Conservation (phyloP, 2,329 filamentous ascomycete genomes). For the Epichloe bromicola region DNA sequence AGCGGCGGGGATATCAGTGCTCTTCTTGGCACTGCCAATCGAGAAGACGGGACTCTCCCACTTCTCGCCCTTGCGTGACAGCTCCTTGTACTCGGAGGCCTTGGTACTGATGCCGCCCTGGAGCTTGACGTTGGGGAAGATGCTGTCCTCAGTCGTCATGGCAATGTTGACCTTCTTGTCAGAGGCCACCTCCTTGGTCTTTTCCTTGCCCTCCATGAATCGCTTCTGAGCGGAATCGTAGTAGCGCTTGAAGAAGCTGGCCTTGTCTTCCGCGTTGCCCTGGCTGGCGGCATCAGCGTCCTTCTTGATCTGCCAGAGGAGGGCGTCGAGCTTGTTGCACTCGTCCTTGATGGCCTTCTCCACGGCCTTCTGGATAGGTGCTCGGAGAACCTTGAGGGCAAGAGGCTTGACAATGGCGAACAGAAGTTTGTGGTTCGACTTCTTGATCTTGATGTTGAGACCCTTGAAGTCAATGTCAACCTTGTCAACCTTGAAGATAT, state of each 20-base stretch:
- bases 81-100: constrained; percentile 84
- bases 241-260: constrained; percentile 83
- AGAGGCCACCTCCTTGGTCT: constrained; percentile 47
- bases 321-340: constrained; percentile 59
- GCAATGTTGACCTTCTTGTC: constrained; percentile 53
- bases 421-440: constrained; percentile 89
- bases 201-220: constrained; percentile 62
- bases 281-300: constrained; percentile 66
- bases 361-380: constrained; percentile 72
- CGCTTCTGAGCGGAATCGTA: constrained; percentile 61
- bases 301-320: constrained; percentile 64
- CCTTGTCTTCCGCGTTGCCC: constrained; percentile 54
- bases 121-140: constrained; percentile 74
- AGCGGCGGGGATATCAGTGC: constrained; percentile 54
- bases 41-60: constrained; percentile 95
- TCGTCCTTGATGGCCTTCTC: constrained; percentile 83
- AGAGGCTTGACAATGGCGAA: constrained; percentile 81
- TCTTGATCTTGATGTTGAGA: constrained; percentile 78
- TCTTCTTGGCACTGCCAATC: constrained; percentile 65
- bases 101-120: constrained; percentile 78
- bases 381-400: constrained; percentile 70
- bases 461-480: constrained; percentile 72
- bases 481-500: constrained; percentile 92
- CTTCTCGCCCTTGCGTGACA: constrained; percentile 75
- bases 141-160: constrained; percentile 65